These are phyloP conservation scores for Diaporthe humulicola DNA, from an alignment of 2,329 filamentous ascomycete genomes.

Conservation along the genomic window DNA sequence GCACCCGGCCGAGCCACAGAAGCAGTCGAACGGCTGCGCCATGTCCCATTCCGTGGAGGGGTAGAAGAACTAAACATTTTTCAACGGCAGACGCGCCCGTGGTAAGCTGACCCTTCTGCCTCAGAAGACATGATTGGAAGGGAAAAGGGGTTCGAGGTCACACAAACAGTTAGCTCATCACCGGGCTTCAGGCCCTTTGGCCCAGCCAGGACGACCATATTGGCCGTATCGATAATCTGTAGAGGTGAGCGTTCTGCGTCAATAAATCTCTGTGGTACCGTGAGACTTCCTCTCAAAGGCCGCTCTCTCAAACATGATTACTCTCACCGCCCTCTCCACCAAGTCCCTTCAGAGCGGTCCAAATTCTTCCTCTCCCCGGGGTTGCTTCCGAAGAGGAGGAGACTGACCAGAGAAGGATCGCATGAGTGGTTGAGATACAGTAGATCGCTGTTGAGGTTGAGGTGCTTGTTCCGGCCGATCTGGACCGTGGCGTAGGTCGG, in stretches of 20 bases:
- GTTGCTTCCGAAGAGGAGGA: background rate
- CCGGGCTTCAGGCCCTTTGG: conserved; percentile 66
- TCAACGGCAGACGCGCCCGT: background rate
- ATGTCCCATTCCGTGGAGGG: conserved; percentile 82
- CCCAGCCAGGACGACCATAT: conserved; percentile 69
- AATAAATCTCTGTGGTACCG: background rate
- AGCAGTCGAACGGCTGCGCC: conserved; percentile 78
- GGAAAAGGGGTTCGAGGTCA: background rate
- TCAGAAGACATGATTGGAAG: too few relatives aligned
- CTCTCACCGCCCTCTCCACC: background rate
- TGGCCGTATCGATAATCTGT: conserved; percentile 72
- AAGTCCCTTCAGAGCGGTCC: background rate
- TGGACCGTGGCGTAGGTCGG: conserved; percentile 76
- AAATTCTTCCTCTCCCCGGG: conserved; percentile 41
- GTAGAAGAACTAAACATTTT: conserved; percentile 73
- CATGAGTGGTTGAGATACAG: conserved; percentile 79
- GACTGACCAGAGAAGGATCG: conserved; percentile 72
- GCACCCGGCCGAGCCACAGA: conserved; percentile 70
- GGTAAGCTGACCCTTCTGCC: background rate
- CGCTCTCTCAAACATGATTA: background rate
- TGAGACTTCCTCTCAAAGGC: background rate
- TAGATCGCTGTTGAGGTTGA: conserved; percentile 75
- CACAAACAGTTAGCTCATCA: conserved; percentile 69
- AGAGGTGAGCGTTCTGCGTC: background rate
- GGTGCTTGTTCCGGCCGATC: conserved; percentile 66